Conservation (phyloP, 2,329 filamentous ascomycete species). For the Phaeosphaeria sp. region DNA sequence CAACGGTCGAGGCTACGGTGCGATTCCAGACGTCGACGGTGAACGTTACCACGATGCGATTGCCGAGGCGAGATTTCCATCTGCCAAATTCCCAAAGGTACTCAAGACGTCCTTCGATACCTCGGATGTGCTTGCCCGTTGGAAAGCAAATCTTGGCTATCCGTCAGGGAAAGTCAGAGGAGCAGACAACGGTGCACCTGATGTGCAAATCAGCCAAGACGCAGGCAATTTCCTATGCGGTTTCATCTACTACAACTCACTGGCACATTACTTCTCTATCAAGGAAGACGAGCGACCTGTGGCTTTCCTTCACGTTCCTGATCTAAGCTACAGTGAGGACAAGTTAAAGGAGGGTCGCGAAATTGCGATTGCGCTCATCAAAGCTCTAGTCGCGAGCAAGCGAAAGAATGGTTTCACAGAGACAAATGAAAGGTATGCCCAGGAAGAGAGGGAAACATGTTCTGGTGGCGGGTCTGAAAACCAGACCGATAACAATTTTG, state of each 20-base stretch:
- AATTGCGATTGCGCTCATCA: slow-evolving; percentile 41
- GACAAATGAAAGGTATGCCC: neutral
- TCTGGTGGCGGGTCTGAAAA: neutral
- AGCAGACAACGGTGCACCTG: slow-evolving; percentile 10
- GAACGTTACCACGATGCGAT: slow-evolving; percentile 27
- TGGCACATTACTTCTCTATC: slow-evolving; percentile 36
- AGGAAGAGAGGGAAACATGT: neutral
- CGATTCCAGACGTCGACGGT: slow-evolving; percentile 44
- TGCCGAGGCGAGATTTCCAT: slow-evolving; percentile 25
- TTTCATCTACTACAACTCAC: slow-evolving; percentile 45
- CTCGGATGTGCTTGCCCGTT: slow-evolving; percentile 39
- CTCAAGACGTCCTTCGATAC: slow-evolving; percentile 42
- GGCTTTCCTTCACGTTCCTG: slow-evolving; percentile 45
- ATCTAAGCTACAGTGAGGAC: slow-evolving; percentile 36
- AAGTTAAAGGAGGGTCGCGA: slow-evolving; percentile 34
- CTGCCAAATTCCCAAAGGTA: slow-evolving; percentile 22
- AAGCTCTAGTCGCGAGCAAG: slow-evolving; percentile 41
- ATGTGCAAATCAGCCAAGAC: slow-evolving; percentile 38
- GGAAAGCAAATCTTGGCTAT: slow-evolving; percentile 27
- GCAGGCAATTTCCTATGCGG: slow-evolving; percentile 48
- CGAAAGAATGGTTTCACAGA: slow-evolving; percentile 25
- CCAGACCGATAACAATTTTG: slow-evolving; percentile 3
- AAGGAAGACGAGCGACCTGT: slow-evolving; percentile 36
- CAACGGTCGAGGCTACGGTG: slow-evolving; percentile 35
- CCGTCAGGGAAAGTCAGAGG: slow-evolving; percentile 1